Evolutionary conservation across 768 basidiomycete genomes (phyloP), one percentile per base, ranked within the genome.

Genomic region (Cubamyces sp.): DNA sequence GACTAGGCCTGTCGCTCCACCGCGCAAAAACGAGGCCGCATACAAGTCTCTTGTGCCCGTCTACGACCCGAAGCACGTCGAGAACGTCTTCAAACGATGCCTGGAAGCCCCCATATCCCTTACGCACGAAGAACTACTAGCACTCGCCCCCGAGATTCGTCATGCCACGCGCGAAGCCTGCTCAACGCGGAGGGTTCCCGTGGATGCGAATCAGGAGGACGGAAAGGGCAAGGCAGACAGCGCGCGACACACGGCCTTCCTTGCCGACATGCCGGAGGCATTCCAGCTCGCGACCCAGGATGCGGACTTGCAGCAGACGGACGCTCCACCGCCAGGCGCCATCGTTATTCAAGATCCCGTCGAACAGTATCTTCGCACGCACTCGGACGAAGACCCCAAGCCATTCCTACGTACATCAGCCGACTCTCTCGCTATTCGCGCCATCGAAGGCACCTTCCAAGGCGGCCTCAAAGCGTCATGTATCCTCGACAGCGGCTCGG

Each of bases 401-500:
- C 37, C 37, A 53, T 25, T 0, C 26, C 47, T n/a, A 46, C 64
- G 6, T 19, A 56, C 62, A 7, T 59, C 66, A 0, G 41, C 40
- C n/a, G 61, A 69, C 7, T 65, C 65, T 1, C 54, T 60, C 7
- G 58, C 64, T 0, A 61, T 70, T 15, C 65, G 66, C 6, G 48
- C 64, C 16, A 57, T 70, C 25, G 37, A 60, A 5, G 57, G 60
- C 21, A 18, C 41, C 6, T 60, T 70, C 23, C 58, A 60, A n/a
- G 55, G 55, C 26, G 40, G 45, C 37, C 34, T 45, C 14, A 19
- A 23, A 1, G 53, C 67, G 28, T 63, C 67, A 5, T 61, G 58
- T 30, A 70, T 70, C 51, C 23, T 66, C 30, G 70, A 71, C 51
- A 64, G 52, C 19, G 69, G 71, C 11, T 69, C 64, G 3, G 57